phyloP scores from a whole-genome alignment of 2,329 filamentous ascomycete genomes.

The Exutisphaerella laricina region DNA sequence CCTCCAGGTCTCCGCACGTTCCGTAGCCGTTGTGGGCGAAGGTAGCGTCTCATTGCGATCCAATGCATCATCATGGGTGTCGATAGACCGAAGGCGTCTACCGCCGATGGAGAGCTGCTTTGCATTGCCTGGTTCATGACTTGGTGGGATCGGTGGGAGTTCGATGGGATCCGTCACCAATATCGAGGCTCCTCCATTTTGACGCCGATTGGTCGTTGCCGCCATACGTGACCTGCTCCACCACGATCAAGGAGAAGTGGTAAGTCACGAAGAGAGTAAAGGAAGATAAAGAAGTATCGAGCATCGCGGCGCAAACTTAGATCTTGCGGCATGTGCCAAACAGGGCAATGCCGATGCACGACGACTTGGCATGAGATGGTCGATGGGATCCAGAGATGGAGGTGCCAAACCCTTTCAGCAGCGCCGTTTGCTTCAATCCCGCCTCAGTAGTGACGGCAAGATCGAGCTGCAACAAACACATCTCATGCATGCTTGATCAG shows the following conservation, averaged over 20 bases:
- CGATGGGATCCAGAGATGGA: background rate
- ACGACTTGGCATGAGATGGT: background rate
- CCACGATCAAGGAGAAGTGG: too few relatives aligned
- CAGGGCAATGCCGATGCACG: constrained; percentile 4
- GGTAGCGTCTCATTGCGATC: constrained; percentile 39
- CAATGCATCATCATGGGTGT: constrained; percentile 9
- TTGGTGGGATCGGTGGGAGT: constrained; percentile 21
- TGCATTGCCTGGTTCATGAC: constrained; percentile 10
- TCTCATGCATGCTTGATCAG: too few relatives aligned
- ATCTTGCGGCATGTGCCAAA: constrained; percentile 8
- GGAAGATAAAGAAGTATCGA: background rate
- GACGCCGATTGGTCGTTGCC: constrained; percentile 16
- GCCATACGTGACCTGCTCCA: too few relatives aligned
- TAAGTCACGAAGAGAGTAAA: background rate
- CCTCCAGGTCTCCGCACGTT: constrained; percentile 56
- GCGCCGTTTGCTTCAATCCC: too few relatives aligned
- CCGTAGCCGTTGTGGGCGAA: constrained; percentile 41
- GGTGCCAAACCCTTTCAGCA: too few relatives aligned
- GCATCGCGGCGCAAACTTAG: constrained; percentile 4
- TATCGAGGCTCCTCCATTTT: constrained; percentile 27
- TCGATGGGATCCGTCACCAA: constrained; percentile 25
- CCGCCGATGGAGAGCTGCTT: constrained; percentile 22
- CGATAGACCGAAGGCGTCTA: constrained; percentile 18
- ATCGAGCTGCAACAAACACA: too few relatives aligned
- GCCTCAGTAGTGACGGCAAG: too few relatives aligned